These are phyloP conservation scores for Salicornia ramosissima DNA, from an alignment of 148 eudicot genomes.

Conservation along the genomic window DNA sequence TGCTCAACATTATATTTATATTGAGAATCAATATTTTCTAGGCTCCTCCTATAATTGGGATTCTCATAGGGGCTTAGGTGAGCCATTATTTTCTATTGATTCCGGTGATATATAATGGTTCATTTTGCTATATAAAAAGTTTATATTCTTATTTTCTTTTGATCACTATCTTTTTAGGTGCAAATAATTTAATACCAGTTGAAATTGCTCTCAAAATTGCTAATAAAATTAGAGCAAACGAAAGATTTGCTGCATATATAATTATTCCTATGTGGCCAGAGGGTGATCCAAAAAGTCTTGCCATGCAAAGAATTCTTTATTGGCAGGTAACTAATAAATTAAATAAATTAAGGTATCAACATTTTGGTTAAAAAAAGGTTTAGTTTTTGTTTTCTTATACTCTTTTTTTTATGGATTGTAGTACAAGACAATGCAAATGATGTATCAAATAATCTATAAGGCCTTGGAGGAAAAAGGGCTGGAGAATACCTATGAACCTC, in stretches of 20 bases:
- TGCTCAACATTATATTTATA: slow-evolving; percentile 83
- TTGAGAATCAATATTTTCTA: slow-evolving; percentile 87
- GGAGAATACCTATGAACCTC: slow-evolving; percentile 61
- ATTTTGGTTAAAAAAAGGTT: too few species aligned
- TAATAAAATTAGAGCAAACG: slow-evolving; percentile 55
- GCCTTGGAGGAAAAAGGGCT: slow-evolving; percentile 65
- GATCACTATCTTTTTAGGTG: slow-evolving; percentile 36
- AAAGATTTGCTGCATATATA: slow-evolving; percentile 78
- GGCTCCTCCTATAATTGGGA: slow-evolving; percentile 91
- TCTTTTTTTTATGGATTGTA: slow-evolving; percentile 18
- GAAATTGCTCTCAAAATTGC: slow-evolving; percentile 86
- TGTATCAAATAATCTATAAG: slow-evolving; percentile 76
- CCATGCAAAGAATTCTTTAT: slow-evolving; percentile 80
- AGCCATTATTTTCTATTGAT: slow-evolving; percentile 19
- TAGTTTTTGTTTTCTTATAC: too few species aligned
- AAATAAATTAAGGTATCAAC: background rate
- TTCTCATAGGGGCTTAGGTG: slow-evolving; percentile 59
- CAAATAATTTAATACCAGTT: slow-evolving; percentile 77
- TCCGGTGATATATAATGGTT: too few species aligned
- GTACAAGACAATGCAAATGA: slow-evolving; percentile 96
- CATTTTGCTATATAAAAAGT: too few species aligned
- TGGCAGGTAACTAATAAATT: slow-evolving; percentile 62
- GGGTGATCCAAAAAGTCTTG: slow-evolving; percentile 67
- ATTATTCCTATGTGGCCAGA: slow-evolving; percentile 98
- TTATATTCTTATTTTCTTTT: too few species aligned